Evolutionary conservation across 208 protist genomes (phyloP).

Genomic region (Trichomonas gallinae): DNA sequence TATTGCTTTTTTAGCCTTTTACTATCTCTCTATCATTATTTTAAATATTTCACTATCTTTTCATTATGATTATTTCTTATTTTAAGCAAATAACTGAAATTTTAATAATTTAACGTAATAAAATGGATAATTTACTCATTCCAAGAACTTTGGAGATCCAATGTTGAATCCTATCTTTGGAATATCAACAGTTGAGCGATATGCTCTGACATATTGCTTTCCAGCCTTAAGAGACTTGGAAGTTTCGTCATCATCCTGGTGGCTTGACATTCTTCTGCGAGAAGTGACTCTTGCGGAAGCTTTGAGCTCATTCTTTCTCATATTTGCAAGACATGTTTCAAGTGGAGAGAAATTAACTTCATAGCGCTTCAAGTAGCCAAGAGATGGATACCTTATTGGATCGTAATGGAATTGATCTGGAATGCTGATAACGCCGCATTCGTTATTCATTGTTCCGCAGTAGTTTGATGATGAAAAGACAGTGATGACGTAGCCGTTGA

Average conservation of each 20-base stretch:
- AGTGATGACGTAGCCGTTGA: not conserved
- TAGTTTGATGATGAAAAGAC: conserved; percentile 8
- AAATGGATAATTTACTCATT: too few species aligned
- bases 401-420: not conserved
- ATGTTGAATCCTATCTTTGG: not conserved
- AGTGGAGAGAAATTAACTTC: not conserved
- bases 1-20: too few species aligned
- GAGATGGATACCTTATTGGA: not conserved
- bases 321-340: not conserved
- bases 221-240: not conserved
- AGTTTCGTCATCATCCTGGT: not conserved
- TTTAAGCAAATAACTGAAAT: too few species aligned
- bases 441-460: not conserved
- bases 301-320: not conserved
- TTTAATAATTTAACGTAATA: too few species aligned
- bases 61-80: too few species aligned
- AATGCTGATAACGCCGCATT: not conserved
- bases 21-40: too few species aligned
- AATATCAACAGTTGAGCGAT: not conserved
- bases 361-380: not conserved
- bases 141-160: not conserved
- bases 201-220: not conserved
- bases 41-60: too few species aligned
- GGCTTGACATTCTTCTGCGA: not conserved
- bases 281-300: not conserved